Evolutionary conservation across 2,329 filamentous ascomycete genomes (phyloP), one percentile per base, ranked within the genome.

Genomic region (Juglanconis oblonga): DNA sequence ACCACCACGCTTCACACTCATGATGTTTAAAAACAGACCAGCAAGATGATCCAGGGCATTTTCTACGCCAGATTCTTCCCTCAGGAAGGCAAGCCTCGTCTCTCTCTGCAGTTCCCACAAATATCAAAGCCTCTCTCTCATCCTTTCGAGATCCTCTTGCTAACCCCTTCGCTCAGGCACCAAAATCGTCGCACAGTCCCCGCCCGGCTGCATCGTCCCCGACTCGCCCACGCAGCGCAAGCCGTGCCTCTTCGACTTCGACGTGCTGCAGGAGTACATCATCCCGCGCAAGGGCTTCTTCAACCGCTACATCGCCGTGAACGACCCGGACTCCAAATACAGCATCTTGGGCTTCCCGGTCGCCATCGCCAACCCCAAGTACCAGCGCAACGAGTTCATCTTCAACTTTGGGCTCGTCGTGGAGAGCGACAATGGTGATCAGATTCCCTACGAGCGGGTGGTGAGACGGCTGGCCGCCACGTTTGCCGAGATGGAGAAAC

Each of bases 351-450:
- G 93, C 14, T 92, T 92, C 68, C 95, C 95, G 0, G 89, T 98
- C 56, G 94, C 92, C 71, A 91, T 98, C 70, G 86, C 89, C 55
- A 85, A 92, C 65, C 83, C 87, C 58, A 88, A 89, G 67, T 97
- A 98, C 71, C 86, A 89, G 70, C 88, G 95, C 61, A 97, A 97
- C 75, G 91, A 96, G 74, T 98, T 97, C 79, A 97, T 97, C 71
- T 99, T 98, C 84, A 98, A 98, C 74, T 97, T 98, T 71, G 92
- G 92, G 61, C 80, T 98, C 49, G 89, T 97, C 33, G 81, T 97
- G 36, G 58, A 59, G 45, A 55, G 64, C 65, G 59, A 75, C 51
- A 79, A 82, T 55, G 77, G 79, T 57, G 90, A 96, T 70, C 90
- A 90, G 72, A 84, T 85, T 52, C 89, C 88, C 38, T 96, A 92